Evolutionary conservation across 2,329 filamentous ascomycete species (phyloP), one percentile per base, ranked within the genome.

Genomic region (Epichloe gansuensis): DNA sequence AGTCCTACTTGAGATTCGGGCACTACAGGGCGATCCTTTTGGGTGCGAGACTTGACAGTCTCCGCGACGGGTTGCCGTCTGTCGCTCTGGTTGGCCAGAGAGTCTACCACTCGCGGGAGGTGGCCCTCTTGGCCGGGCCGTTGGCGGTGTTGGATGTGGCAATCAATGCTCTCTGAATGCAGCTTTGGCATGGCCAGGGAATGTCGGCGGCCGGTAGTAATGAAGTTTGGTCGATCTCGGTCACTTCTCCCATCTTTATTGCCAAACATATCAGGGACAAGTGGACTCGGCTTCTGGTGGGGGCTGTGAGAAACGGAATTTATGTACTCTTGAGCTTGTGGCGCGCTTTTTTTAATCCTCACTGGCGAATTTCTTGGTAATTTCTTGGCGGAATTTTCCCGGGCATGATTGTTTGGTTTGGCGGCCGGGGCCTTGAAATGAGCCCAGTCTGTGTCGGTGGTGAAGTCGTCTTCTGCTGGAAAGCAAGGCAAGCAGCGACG

Each of bases 401-500:
- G 21, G 13, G 5, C 27, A 21, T 39, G 15, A 5, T 43, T 40
- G 38, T 36, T 43, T 13, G 34, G 23, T n/a, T 56, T 51, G 21
- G 38, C 47, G 9, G 55, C 50, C 5, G 54, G 50, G 11, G 45
- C 51, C 48, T 51, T 54, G 50, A 61, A 60, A 43, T 60, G 58
- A 34, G 60, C 53, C 59, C 57, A 59, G 9, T 58, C 61, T 4
- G 54, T 52, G 43, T 62, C 58, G 36, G 58, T 59, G 13, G 58
- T 59, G 25, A 58, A 54, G 15, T 60, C 57, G 17, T 58, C 53
- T 38, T 60, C 55, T 9, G 43, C 55, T 1, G 59, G 51, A 47
- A 64, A 61, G 47, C 66, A 69, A 43, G 64, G 62, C 11, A 64
- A 52, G 47, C 65, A 69, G 39, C 50, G 56, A 9, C 52, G 53